Conservation (phyloP, 305 asterid genomes). For the Fraxinus dipetala region DNA sequence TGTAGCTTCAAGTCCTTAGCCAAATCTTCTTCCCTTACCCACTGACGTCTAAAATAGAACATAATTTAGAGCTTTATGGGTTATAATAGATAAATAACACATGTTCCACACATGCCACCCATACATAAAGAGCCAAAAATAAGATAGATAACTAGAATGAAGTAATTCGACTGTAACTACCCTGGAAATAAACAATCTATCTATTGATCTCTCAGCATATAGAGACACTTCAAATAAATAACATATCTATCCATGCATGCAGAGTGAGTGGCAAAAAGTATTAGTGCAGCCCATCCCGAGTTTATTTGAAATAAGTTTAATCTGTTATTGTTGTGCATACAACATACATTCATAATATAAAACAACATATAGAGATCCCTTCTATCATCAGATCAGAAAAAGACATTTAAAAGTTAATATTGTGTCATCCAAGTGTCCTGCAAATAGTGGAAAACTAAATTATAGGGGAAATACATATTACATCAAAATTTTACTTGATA, state of each 20-base stretch:
- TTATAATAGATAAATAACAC: background rate
- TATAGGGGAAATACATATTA: background rate
- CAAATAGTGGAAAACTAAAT: background rate
- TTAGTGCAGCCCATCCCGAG: background rate
- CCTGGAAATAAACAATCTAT: background rate
- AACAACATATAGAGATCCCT: background rate
- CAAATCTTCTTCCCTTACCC: slow-evolving; percentile 97
- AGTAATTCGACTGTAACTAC: background rate
- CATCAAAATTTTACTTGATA: background rate
- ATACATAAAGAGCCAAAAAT: background rate
- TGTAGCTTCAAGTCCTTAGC: slow-evolving; percentile 96
- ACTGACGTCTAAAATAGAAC: slow-evolving; percentile 61
- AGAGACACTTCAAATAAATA: background rate
- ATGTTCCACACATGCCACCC: background rate
- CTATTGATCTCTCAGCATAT: background rate
- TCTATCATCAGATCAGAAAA: background rate
- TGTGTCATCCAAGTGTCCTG: background rate
- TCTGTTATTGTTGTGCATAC: background rate
- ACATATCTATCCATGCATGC: background rate
- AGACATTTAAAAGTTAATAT: background rate
- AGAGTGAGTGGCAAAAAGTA: background rate
- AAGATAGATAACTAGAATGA: background rate
- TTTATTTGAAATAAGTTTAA: background rate
- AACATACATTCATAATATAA: background rate
- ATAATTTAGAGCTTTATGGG: slow-evolving; percentile 17